Percentiles rank a stretch among this genome's conserved stretches.
These are phyloP conservation scores for Pleurotus salmoneostramineus DNA, from an alignment of 768 basidiomycete species.

Conservation along the genomic window DNA sequence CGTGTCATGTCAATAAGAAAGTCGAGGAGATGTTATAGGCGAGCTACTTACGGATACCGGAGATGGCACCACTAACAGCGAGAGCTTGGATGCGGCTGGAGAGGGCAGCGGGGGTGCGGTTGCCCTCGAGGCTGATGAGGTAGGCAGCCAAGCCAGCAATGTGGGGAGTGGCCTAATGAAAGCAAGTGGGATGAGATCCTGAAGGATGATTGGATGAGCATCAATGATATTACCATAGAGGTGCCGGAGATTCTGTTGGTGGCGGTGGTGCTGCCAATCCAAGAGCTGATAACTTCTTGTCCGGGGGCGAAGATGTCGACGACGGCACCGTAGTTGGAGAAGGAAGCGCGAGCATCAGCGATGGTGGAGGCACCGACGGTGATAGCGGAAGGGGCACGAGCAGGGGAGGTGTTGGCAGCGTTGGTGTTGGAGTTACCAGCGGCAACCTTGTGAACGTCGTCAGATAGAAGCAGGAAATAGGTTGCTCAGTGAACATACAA, in stretches of 20 bases:
- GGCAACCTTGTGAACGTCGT: conserved; percentile 12
- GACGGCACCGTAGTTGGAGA: conserved; percentile 35
- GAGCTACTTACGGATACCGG: conserved; percentile 23
- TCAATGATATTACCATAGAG: conserved; percentile 18
- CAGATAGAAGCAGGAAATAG: too few relatives aligned
- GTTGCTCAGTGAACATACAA: conserved; percentile 6
- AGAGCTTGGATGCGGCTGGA: conserved; percentile 20
- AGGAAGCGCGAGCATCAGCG: conserved; percentile 26
- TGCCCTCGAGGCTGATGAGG: conserved; percentile 25
- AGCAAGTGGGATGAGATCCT: too few relatives aligned
- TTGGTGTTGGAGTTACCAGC: conserved; percentile 31
- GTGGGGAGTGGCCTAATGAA: conserved; percentile 31
- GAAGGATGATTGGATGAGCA: neutral
- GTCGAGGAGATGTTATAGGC: neutral
- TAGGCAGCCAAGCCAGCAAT: conserved; percentile 37
- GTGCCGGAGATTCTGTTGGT: conserved; percentile 21
- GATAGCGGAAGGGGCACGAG: conserved; percentile 27
- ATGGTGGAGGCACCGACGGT: conserved; percentile 38
- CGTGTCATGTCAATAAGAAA: neutral
- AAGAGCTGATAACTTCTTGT: conserved; percentile 23
- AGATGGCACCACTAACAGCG: conserved; percentile 22
- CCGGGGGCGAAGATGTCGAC: conserved; percentile 41
- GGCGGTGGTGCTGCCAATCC: conserved; percentile 21
- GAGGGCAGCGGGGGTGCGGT: conserved; percentile 26
- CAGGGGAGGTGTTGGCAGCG: conserved; percentile 28